Evolutionary conservation across 805 yeast species (phyloP).

Genomic region (Saccharomyces mikatae): DNA sequence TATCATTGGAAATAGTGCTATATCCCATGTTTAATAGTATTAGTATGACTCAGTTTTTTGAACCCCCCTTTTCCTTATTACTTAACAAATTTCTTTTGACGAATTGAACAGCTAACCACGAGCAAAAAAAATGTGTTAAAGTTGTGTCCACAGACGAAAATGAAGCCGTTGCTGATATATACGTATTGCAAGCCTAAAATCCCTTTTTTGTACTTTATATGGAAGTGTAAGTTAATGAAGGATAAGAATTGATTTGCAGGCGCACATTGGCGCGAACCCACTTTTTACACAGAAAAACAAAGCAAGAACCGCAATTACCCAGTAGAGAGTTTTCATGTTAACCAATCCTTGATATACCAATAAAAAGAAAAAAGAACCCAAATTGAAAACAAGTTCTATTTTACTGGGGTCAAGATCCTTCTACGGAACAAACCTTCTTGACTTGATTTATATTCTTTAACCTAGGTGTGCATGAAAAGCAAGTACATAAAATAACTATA

Average conservation of each 20-base stretch:
- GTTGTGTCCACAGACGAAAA: background rate
- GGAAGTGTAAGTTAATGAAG: background rate
- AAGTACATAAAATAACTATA: constrained; percentile 4
- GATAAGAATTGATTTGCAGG: background rate
- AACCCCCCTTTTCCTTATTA: background rate
- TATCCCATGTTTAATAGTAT: constrained; percentile 15
- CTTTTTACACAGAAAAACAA: background rate
- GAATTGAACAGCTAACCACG: background rate
- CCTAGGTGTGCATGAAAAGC: background rate
- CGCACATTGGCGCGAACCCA: background rate
- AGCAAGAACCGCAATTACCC: background rate
- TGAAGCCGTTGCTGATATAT: background rate
- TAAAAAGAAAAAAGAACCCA: background rate
- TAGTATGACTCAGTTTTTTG: background rate
- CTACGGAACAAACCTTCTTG: background rate
- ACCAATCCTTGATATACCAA: background rate
- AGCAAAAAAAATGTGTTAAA: background rate
- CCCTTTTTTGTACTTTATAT: background rate
- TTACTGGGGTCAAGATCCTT: background rate
- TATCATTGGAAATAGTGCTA: constrained; percentile 34
- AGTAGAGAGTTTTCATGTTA: background rate
- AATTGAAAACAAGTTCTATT: background rate
- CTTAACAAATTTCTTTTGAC: background rate
- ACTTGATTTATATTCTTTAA: background rate
- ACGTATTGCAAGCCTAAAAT: background rate